phyloP scores from a whole-genome alignment of 805 yeast genomes.

The Helenozyma rhizophorensis region DNA sequence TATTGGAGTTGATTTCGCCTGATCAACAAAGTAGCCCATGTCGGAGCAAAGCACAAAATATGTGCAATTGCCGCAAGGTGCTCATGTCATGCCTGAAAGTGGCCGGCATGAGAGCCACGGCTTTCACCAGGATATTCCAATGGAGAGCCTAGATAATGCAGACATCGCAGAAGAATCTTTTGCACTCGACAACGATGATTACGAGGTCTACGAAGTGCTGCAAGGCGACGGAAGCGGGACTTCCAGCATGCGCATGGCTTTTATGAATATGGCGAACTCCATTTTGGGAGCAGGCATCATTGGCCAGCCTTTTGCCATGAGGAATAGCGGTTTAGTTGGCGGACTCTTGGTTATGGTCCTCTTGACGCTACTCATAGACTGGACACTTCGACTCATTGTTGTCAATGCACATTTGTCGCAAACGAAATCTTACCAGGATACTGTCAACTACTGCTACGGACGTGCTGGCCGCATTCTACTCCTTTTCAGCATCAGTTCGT shows the following conservation, averaged over 20 bases:
- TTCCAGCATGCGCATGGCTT: slow-evolving; percentile 70
- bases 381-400: slow-evolving; percentile 80
- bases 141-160: no score
- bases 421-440: slow-evolving; percentile 76
- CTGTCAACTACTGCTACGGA: slow-evolving; percentile 79
- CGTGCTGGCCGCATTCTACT: slow-evolving; percentile 61
- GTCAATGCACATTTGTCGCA: slow-evolving; percentile 77
- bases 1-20: no score
- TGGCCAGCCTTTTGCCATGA: slow-evolving; percentile 87
- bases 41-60: neutral
- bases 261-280: slow-evolving; percentile 95
- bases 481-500: slow-evolving; percentile 73
- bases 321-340: slow-evolving; percentile 73
- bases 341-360: slow-evolving; percentile 59
- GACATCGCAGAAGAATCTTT: slow-evolving; percentile 1
- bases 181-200: slow-evolving; percentile 4
- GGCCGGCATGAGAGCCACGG: no score
- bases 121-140: no score
- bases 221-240: slow-evolving; percentile 18
- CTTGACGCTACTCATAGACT: slow-evolving; percentile 73
- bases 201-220: neutral
- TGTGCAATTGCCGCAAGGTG: slow-evolving; percentile 1
- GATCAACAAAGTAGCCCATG: no score
- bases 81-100: no score
- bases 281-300: slow-evolving; percentile 95